Evolutionary conservation across 2,329 filamentous ascomycete genomes (phyloP), one percentile per base, ranked within the genome.

Genomic region (Pseudocercospora fuligena): DNA sequence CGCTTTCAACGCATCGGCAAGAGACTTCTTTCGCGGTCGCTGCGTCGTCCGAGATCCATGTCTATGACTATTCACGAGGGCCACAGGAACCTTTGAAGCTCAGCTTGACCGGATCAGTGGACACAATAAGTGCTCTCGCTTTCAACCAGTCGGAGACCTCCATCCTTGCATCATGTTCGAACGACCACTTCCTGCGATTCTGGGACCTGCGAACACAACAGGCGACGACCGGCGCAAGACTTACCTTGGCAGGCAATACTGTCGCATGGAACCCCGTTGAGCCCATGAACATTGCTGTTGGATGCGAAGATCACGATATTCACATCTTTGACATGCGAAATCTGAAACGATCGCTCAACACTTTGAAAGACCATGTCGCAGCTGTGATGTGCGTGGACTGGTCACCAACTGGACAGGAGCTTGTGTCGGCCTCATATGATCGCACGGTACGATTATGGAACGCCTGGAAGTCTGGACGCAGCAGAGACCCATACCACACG

Each of bases 301-400:
- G 92, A 12, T 96, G 92, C 73, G 95, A 99, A 83, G 95, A 98
- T 76, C 94, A 97, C 82, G 96, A 97, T 79, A 86, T 91, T 71
- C 92, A 93, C 76, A 87, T 97, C 67, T 99, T 99, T 76, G 95
- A 99, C 79, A 96, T 96, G 88, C 88, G 95, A 73, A 94, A 93
- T 77, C 90, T 97, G 78, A 89, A 92, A 72, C 89, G 93, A 69
- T 92, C 94, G 0, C 82, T 97, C 67, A 97, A 98, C 77, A 89
- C 97, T 8, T 85, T 97, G 62, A 95, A 94, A 79, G 92, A 94
- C 73, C 93, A 97, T 77, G 93, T 97, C 58, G 87, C 89, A 7
- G 95, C 95, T 21, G 94, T 97, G 25, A 97, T 97, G 92, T 94
- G 97, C 78, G 90, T 99, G 47, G 93, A 97, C 76, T 99, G 94